phyloP scores from a whole-genome alignment of 192 early-diverging fungal genomes.

The Umbelopsis isabellina region DNA sequence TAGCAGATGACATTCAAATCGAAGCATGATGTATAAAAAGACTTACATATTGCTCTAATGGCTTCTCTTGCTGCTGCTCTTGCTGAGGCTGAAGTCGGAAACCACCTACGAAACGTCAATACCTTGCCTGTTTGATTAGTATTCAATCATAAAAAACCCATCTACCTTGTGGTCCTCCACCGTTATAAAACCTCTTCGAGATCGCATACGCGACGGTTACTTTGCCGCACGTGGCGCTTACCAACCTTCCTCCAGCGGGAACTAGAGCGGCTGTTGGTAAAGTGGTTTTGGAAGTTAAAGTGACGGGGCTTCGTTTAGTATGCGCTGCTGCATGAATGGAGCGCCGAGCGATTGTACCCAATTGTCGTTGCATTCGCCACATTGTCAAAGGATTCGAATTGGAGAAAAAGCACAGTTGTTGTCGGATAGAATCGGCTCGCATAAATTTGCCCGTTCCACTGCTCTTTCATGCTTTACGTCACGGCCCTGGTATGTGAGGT shows the following conservation, averaged over 20 bases:
- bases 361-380: conserved; percentile 6
- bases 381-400: not conserved
- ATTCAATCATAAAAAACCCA: not conserved
- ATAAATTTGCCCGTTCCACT: not conserved
- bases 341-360: not conserved
- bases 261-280: not conserved
- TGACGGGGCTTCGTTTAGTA: not conserved
- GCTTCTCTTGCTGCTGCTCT: conserved; percentile 37
- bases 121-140: not conserved
- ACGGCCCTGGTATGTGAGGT: too few species aligned
- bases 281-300: not conserved
- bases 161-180: conserved; percentile 12
- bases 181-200: not conserved
- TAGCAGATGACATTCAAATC: not conserved
- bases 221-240: not conserved
- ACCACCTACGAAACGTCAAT: conserved; percentile 6
- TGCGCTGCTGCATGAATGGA: not conserved
- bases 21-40: not conserved
- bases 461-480: too few species aligned
- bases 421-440: not conserved
- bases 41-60: conserved; percentile 45
- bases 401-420: not conserved
- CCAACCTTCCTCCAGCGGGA: not conserved
- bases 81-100: conserved; percentile 27
- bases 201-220: not conserved